A percentile compares a stretch with the other conserved stretches of the same genome.
Conservation (phyloP, 2,329 filamentous ascomycete genomes). For the Pseudopithomyces maydicus region DNA sequence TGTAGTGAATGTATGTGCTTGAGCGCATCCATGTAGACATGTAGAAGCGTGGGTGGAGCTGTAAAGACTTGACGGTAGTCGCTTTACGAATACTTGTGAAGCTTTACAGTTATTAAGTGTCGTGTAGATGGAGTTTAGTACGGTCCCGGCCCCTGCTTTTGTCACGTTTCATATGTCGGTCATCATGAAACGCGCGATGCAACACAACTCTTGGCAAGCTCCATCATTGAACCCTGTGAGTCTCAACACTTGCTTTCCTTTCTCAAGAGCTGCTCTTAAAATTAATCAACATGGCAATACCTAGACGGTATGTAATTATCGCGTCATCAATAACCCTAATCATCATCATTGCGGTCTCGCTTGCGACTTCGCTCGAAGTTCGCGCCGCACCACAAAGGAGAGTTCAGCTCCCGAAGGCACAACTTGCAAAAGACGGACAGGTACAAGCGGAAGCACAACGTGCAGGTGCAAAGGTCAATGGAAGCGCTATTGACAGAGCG, state of each 20-base stretch:
- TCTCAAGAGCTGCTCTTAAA: background rate
- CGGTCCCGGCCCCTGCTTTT: background rate
- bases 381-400: constrained; percentile 28
- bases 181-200: constrained; percentile 14
- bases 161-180: constrained; percentile 11
- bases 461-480: constrained; percentile 33
- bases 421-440: constrained; percentile 29
- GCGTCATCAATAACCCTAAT: constrained; percentile 31
- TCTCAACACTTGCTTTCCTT: background rate
- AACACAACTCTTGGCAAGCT: constrained; percentile 13
- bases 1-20: too few relatives aligned
- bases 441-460: constrained; percentile 18
- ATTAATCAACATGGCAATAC: constrained; percentile 21
- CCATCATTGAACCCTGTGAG: constrained; percentile 1
- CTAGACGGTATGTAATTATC: constrained; percentile 27
- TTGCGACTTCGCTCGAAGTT: constrained; percentile 34
- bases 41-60: too few relatives aligned
- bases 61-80: too few relatives aligned
- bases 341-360: constrained; percentile 34
- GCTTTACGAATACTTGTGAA: too few relatives aligned
- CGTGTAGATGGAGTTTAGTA: too few relatives aligned
- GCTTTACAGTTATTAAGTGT: too few relatives aligned
- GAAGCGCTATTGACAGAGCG: constrained; percentile 33
- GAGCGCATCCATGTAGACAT: too few relatives aligned
- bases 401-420: constrained; percentile 29